Evolutionary conservation across 2,329 filamentous ascomycete genomes (phyloP).

Genomic region (Colletotrichum graminicola): DNA sequence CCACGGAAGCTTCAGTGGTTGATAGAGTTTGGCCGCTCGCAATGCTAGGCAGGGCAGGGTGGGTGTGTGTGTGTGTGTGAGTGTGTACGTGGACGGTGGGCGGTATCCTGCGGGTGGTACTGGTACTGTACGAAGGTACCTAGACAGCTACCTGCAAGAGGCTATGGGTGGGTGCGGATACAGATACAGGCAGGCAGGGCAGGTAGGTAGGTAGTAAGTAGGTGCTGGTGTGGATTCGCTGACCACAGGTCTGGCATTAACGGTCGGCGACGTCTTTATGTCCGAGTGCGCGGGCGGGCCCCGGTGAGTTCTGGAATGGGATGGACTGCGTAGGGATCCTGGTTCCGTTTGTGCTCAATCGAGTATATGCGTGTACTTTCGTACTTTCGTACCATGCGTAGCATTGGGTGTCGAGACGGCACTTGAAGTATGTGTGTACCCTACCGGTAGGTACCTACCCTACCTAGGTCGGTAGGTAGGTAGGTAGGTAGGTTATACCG

Average conservation of each 20-base stretch:
- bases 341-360: conserved; percentile 30
- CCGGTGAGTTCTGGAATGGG: conserved; percentile 21
- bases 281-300: conserved; percentile 51
- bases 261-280: conserved; percentile 56
- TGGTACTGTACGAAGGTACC: not conserved
- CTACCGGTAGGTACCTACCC: too few relatives aligned
- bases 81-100: conserved; percentile 1
- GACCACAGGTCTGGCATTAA: conserved; percentile 40
- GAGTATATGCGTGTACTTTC: not conserved
- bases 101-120: not conserved
- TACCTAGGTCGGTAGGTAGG: too few relatives aligned
- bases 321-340: conserved; percentile 28
- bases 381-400: not conserved
- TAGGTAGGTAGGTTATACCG: not conserved
- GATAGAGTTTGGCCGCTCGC: conserved; percentile 39
- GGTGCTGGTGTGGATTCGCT: conserved; percentile 20
- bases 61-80: conserved; percentile 8
- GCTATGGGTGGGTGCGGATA: conserved; percentile 5
- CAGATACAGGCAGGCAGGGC: not conserved
- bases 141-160: conserved; percentile 13
- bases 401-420: not conserved
- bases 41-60: conserved; percentile 32
- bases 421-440: not conserved
- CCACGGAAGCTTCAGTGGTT: conserved; percentile 40
- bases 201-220: not conserved